Evolutionary conservation across 1,139 yeast species (phyloP).

Genomic region (Debaryomyces nepalensis): DNA sequence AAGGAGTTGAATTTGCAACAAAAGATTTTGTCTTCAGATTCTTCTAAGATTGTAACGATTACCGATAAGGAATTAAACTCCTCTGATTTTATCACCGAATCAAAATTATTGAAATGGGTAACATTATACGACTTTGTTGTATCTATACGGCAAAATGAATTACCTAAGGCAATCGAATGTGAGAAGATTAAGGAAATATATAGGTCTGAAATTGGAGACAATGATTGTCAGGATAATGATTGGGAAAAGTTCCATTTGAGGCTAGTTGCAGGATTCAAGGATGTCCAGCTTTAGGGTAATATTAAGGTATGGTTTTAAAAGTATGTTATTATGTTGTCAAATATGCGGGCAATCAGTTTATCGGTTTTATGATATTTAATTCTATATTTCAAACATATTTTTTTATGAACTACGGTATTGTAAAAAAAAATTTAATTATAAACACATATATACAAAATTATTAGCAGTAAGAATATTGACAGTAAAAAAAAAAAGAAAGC

Average conservation of each 20-base stretch:
- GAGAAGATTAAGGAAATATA: constrained; percentile 26
- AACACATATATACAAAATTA: constrained; percentile 12
- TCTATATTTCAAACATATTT: no score
- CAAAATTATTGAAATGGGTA: constrained; percentile 34
- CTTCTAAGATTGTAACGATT: constrained; percentile 16
- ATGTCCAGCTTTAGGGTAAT: neutral
- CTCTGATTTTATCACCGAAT: constrained; percentile 20
- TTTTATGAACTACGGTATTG: neutral
- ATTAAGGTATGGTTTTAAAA: neutral
- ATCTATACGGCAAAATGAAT: constrained; percentile 17
- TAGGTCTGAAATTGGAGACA: constrained; percentile 14
- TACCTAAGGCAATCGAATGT: constrained; percentile 26
- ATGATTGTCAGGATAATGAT: constrained; percentile 2
- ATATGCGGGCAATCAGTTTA: no score
- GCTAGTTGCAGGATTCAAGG: constrained; percentile 13
- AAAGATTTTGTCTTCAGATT: constrained; percentile 11
- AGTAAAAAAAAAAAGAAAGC: neutral
- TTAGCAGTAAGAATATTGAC: constrained; percentile 10
- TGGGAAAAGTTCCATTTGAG: constrained; percentile 19
- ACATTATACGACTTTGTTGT: constrained; percentile 36
- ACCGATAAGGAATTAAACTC: constrained; percentile 7
- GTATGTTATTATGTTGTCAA: no score
- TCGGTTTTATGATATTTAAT: no score
- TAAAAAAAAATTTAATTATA: constrained; percentile 4
- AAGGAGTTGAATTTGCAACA: constrained; percentile 13